Conservation (phyloP, 345 rosid genomes). For the Pelargonium nanum region DNA sequence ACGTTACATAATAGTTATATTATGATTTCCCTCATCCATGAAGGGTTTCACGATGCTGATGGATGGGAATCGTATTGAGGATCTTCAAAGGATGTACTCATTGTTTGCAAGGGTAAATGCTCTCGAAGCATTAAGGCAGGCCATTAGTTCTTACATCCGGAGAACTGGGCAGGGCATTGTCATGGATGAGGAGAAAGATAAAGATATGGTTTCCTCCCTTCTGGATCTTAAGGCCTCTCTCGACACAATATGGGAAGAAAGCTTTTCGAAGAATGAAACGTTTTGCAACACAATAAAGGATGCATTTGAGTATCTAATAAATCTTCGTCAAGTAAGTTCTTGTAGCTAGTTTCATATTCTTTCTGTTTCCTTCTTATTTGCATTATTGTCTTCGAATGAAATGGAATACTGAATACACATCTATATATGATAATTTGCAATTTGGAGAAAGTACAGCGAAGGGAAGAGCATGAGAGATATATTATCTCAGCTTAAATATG, state of each 20-base stretch:
- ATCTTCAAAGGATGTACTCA: constrained; percentile 73
- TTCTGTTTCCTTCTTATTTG: background rate
- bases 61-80: constrained; percentile 91
- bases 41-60: constrained; percentile 83
- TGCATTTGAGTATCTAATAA: constrained; percentile 86
- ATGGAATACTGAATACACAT: no score
- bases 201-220: constrained; percentile 81
- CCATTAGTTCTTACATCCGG: constrained; percentile 67
- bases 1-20: background rate
- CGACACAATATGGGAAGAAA: constrained; percentile 85
- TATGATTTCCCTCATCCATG: constrained; percentile 10
- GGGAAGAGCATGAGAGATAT: background rate
- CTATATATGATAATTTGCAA: no score
- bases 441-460: no score
- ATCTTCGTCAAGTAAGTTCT: constrained; percentile 51
- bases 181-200: constrained; percentile 98
- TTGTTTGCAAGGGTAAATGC: constrained; percentile 70
- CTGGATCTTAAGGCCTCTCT: constrained; percentile 89
- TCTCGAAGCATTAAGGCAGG: constrained; percentile 79
- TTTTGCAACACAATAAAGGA: constrained; percentile 89
- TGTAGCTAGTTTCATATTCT: background rate
- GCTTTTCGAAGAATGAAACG: constrained; percentile 80
- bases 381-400: background rate
- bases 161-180: constrained; percentile 72
- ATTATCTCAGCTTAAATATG: background rate